These are phyloP conservation scores for Ogataea nitratoaversa DNA, from an alignment of 805 yeast genomes.

Conservation along the genomic window DNA sequence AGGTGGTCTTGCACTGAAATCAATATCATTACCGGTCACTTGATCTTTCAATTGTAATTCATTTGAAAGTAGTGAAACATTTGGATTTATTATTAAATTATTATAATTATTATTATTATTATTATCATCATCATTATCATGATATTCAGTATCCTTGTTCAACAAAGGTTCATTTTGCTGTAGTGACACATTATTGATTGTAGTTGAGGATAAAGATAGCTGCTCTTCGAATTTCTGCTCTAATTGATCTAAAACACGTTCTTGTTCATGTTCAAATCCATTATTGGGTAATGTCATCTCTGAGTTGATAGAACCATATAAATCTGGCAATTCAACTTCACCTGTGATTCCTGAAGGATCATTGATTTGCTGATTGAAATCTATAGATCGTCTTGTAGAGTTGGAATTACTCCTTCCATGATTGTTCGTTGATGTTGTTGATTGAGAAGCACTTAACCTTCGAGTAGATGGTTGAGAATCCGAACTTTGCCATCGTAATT, in stretches of 20 bases:
- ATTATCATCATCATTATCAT: too few relatives aligned
- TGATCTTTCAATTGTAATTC: too few relatives aligned
- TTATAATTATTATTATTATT: too few relatives aligned
- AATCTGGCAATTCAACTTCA: too few relatives aligned
- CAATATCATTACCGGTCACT: too few relatives aligned
- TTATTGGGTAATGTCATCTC: neutral
- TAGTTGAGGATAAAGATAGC: neutral
- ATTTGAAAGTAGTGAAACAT: too few relatives aligned
- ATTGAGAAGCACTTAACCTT: slow-evolving; percentile 2
- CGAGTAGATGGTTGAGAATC: slow-evolving; percentile 9
- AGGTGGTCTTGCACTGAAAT: too few relatives aligned
- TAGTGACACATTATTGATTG: neutral
- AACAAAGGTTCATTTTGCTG: neutral
- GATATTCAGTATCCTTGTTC: too few relatives aligned
- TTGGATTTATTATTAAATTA: too few relatives aligned
- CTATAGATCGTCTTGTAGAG: neutral
- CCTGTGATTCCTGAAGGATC: too few relatives aligned
- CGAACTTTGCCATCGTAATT: slow-evolving; percentile 13
- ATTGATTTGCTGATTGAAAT: too few relatives aligned
- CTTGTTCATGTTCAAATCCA: slow-evolving; percentile 1
- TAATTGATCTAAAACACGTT: slow-evolving; percentile 1
- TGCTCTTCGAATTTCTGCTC: slow-evolving; percentile 2
- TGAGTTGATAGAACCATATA: neutral
- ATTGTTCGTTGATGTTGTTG: neutral
- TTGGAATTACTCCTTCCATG: neutral